Evolutionary conservation across 2,329 filamentous ascomycete species (phyloP).

Genomic region (Aspergillus transmontanensis): DNA sequence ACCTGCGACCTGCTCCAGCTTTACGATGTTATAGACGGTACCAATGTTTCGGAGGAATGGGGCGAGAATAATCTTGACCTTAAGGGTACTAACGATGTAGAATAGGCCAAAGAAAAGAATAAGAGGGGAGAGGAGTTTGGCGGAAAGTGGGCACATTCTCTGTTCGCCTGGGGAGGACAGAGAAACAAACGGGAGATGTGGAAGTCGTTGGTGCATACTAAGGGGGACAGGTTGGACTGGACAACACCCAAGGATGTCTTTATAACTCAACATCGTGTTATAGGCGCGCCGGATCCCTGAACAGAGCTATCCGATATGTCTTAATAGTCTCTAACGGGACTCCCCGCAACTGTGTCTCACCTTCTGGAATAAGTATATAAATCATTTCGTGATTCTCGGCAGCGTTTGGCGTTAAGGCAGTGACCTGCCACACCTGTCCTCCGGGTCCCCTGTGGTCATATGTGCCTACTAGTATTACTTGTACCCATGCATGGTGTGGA

Average conservation of each 20-base stretch:
- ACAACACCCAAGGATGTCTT: conserved; percentile 30
- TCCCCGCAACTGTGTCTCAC: too few species aligned
- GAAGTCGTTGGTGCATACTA: conserved; percentile 28
- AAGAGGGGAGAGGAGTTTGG: conserved; percentile 23
- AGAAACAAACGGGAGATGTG: conserved; percentile 27
- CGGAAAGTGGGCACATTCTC: conserved; percentile 29
- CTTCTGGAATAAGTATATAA: too few species aligned
- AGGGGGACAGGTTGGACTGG: conserved; percentile 28
- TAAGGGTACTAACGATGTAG: conserved; percentile 29
- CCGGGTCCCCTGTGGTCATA: too few species aligned
- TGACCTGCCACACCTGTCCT: too few species aligned
- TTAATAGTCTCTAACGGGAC: conserved; percentile 14
- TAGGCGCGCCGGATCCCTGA: conserved; percentile 31
- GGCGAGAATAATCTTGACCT: conserved; percentile 28
- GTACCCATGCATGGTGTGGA: too few species aligned
- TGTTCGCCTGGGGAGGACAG: conserved; percentile 26
- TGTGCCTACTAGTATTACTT: too few species aligned
- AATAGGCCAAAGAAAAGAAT: conserved; percentile 31
- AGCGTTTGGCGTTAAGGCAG: too few species aligned
- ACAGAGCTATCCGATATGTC: conserved; percentile 24
- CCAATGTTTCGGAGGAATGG: conserved; percentile 27
- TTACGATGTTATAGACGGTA: too few species aligned
- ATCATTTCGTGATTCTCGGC: too few species aligned
- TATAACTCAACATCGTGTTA: conserved; percentile 29
- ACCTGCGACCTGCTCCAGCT: conserved; percentile 22